These are phyloP conservation scores for Amaranthus tricolor DNA, from an alignment of 179 eudicot genomes.

Conservation along the genomic window DNA sequence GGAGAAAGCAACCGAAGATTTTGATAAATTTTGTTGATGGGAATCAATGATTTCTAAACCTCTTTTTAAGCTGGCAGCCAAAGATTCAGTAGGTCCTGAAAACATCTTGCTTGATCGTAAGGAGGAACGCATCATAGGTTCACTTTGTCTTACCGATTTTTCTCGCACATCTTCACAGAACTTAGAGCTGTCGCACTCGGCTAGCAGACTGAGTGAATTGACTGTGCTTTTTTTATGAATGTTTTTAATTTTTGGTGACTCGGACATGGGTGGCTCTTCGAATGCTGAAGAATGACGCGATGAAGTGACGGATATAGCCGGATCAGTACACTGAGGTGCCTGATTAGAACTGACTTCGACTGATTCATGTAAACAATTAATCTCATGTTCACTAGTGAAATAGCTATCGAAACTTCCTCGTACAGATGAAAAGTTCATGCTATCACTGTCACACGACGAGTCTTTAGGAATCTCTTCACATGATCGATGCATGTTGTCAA, in stretches of 20 bases:
- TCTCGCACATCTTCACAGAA: conserved; percentile 33
- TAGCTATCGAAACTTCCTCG: conserved; percentile 69
- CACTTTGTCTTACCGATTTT: conserved; percentile 42
- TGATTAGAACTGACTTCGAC: conserved; percentile 51
- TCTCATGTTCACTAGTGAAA: conserved; percentile 69
- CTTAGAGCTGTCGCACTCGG: conserved; percentile 40
- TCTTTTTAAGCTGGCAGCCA: conserved; percentile 89
- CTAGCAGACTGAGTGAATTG: conserved; percentile 43
- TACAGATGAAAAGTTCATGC: conserved; percentile 47
- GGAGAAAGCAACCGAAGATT: conserved; percentile 70
- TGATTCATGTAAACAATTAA: conserved; percentile 63
- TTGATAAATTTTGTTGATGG: conserved; percentile 62
- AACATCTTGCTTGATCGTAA: conserved; percentile 66
- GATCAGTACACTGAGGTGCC: conserved; percentile 21
- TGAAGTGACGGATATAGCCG: conserved; percentile 37
- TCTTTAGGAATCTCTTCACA: conserved; percentile 48
- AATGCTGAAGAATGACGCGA: conserved; percentile 44
- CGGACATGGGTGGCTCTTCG: conserved; percentile 67
- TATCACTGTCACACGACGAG: conserved; percentile 35
- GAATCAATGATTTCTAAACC: conserved; percentile 77
- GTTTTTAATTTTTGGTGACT: conserved; percentile 76
- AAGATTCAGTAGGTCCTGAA: conserved; percentile 72
- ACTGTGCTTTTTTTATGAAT: conserved; percentile 52
- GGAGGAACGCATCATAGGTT: conserved; percentile 57
- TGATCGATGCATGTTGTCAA: conserved; percentile 51